Evolutionary conservation across 164 flowering plant species (phyloP), one percentile per base, ranked within the genome.

Genomic region (Vitis labrusca): DNA sequence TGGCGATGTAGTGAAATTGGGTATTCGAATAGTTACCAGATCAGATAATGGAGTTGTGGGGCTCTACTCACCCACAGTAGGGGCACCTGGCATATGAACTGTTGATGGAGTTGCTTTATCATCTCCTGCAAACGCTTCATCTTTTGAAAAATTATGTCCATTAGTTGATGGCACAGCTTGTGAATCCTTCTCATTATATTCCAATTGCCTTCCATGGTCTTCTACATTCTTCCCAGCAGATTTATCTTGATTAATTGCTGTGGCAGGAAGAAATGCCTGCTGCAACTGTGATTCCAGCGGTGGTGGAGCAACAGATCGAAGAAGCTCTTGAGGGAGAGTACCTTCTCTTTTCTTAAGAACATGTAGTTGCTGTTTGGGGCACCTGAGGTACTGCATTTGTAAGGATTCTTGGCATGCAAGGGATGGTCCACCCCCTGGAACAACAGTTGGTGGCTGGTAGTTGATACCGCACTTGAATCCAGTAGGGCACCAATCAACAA

Each of bases 311-410:
- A 93, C 91, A 69, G 95, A 84, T 74, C 73, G 89, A 59, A 93
- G 94, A 76, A 96, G 89, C 77, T 93, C 97, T 67, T 85, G 92
- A 8, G 99, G 97, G 53, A 96, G 94, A 65, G 78, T 83, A 58
- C 85, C 85, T 76, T 96, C 98, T 74, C 99, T 97, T 82, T 93
- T 91, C 99, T 96, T 19, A 19, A 19, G 23, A 19, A 19, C 23
- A 1, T 19, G 23, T 1, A 19, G 23, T 19, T 19, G 23, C 23
- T 19, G 23, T 19, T 19, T 19, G 23, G 23, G 1, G 23, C 23
- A 19, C 23, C 23, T 19, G 23, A 19, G 23, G 23, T 19, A 19
- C 23, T 19, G 23, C 23, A 19, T 19, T 19, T 19, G 23, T 19
- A 19, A 19, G 23, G 23, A 19, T 19, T 19, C 23, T 19, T 19